Percentiles rank a stretch among this genome's conserved stretches.
Conservation (phyloP, 2,329 filamentous ascomycete species). For the Verticillium albo-atrum region DNA sequence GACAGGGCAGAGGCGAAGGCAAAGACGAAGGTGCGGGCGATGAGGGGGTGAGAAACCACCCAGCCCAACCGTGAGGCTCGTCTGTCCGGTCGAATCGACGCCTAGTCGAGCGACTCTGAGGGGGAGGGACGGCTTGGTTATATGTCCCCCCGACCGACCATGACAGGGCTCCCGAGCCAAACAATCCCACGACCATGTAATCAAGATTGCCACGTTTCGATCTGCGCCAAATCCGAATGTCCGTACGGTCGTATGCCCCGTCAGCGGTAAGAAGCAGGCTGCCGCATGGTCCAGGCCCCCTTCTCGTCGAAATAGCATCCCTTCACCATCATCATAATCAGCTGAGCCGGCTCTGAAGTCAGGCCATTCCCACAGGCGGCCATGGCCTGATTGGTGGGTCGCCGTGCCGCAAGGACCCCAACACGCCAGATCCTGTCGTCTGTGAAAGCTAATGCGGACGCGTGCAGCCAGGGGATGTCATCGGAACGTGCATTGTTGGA, state of each 20-base stretch:
- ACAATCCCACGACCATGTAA: background rate
- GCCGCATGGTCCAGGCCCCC: background rate
- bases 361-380: constrained; percentile 2
- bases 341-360: constrained; percentile 1
- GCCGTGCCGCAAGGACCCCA: background rate
- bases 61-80: background rate
- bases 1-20: no score
- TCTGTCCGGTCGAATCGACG: background rate
- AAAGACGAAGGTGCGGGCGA: no score
- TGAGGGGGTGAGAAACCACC: no score
- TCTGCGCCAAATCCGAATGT: background rate
- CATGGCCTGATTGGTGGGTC: background rate
- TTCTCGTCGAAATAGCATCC: background rate
- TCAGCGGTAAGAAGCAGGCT: background rate
- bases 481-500: background rate
- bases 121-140: background rate
- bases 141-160: background rate
- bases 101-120: no score
- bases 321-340: constrained; percentile 2
- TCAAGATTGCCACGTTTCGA: background rate
- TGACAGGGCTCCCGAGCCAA: background rate
- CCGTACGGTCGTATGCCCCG: no score
- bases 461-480: background rate
- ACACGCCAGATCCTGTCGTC: background rate
- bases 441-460: background rate